Conservation (phyloP, 352 stramenopile species). For the Phytopythium litorale region DNA sequence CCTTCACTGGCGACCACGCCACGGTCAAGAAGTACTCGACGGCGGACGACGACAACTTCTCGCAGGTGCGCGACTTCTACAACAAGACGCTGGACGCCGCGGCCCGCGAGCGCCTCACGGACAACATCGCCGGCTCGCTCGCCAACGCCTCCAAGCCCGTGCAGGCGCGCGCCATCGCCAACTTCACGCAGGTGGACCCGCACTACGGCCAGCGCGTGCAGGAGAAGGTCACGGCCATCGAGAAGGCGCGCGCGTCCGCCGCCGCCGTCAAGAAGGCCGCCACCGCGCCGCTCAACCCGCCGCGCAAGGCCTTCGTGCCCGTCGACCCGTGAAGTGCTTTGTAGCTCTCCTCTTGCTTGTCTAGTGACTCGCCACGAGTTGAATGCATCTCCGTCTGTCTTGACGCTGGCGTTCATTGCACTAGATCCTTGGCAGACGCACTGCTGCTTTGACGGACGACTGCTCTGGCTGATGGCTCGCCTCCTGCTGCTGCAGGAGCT, state of each 20-base stretch:
- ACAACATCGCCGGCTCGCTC: conserved; percentile 86
- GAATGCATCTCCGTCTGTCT: not conserved
- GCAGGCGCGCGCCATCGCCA: conserved; percentile 79
- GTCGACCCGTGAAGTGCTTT: conserved; percentile 18
- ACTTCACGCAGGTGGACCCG: conserved; percentile 84
- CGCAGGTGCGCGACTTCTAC: conserved; percentile 83
- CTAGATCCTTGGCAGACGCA: not conserved
- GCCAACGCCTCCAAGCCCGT: conserved; percentile 78
- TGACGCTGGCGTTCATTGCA: not conserved
- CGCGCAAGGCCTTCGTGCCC: conserved; percentile 26
- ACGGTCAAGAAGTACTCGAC: too few species aligned
- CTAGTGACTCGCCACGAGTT: not conserved
- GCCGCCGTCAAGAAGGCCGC: conserved; percentile 24
- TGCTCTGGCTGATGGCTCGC: not conserved
- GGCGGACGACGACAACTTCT: too few species aligned
- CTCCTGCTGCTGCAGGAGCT: conserved; percentile 3
- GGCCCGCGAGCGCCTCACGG: conserved; percentile 70
- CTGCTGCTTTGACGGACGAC: not conserved
- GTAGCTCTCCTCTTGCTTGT: not conserved
- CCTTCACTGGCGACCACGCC: too few species aligned
- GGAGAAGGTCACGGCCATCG: conserved; percentile 37
- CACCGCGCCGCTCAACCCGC: conserved; percentile 19
- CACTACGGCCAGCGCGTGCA: conserved; percentile 84
- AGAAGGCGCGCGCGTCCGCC: conserved; percentile 15
- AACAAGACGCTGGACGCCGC: conserved; percentile 66